Conservation (phyloP, 345 rosid species). For the Euclidium syriacum region DNA sequence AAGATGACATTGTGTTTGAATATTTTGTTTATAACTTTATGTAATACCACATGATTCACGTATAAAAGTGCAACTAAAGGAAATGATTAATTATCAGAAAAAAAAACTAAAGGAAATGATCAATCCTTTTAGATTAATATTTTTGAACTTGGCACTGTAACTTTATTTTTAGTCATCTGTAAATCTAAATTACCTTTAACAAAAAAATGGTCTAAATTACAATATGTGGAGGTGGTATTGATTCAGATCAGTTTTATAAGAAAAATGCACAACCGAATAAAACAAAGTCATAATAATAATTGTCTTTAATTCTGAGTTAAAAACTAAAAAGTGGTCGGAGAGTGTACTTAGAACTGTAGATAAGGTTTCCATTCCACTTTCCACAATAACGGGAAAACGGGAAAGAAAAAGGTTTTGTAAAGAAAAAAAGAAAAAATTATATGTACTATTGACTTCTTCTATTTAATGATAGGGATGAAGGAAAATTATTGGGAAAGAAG, state of each 20-base stretch:
- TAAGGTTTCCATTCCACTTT: no score
- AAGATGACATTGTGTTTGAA: not conserved
- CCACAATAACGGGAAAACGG: not conserved
- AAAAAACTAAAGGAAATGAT: not conserved
- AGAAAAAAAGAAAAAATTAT: not conserved
- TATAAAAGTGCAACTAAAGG: not conserved
- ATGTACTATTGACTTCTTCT: not conserved
- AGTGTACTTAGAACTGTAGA: not conserved
- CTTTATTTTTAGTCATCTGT: no score
- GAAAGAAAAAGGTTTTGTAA: no score
- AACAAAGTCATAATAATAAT: no score
- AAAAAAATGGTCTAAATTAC: no score
- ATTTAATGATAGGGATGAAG: no score
- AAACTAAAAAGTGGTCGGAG: constrained; percentile 11
- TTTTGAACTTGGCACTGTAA: not conserved
- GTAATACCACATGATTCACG: constrained; percentile 18
- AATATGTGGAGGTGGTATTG: no score
- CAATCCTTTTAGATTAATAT: not conserved
- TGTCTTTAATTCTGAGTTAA: not conserved
- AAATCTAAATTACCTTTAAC: no score
- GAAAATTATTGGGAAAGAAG: no score
- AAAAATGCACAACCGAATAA: no score
- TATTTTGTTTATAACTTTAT: no score
- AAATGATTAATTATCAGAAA: not conserved
- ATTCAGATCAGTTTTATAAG: no score